These are phyloP conservation scores for Candida awuae DNA, from an alignment of 805 yeast genomes.

Conservation along the genomic window DNA sequence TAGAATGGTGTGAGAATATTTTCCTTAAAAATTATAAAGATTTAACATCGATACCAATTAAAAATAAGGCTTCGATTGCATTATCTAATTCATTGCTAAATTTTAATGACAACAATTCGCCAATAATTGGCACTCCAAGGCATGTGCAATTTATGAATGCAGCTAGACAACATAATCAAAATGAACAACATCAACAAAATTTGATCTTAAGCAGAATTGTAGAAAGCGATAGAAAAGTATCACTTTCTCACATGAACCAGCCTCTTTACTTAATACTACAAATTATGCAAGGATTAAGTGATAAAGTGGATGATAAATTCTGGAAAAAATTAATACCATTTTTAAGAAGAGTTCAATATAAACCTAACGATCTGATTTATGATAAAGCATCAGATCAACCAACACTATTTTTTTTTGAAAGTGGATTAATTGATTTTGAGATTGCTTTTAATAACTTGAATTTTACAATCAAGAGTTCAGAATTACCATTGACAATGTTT, in stretches of 20 bases:
- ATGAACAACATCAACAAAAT: slow-evolving; percentile 28
- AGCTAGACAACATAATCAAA: slow-evolving; percentile 36
- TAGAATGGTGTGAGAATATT: slow-evolving; percentile 96
- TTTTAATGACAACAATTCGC: too few species aligned
- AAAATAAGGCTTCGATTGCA: background rate
- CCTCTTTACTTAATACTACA: slow-evolving; percentile 62
- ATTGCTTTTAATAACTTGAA: slow-evolving; percentile 33
- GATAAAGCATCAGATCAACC: slow-evolving; percentile 40
- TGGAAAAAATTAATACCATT: slow-evolving; percentile 60
- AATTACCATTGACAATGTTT: slow-evolving; percentile 67
- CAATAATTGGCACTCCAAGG: slow-evolving; percentile 42
- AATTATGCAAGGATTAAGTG: slow-evolving; percentile 53
- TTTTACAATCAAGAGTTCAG: slow-evolving; percentile 26
- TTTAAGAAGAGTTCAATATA: slow-evolving; percentile 32
- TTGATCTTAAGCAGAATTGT: slow-evolving; percentile 13
- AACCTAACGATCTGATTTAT: slow-evolving; percentile 35
- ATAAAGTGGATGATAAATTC: slow-evolving; percentile 37
- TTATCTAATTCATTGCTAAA: too few species aligned
- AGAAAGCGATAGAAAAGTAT: slow-evolving; percentile 6
- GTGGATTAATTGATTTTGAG: slow-evolving; percentile 45
- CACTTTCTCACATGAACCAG: slow-evolving; percentile 13
- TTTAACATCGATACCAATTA: slow-evolving; percentile 3
- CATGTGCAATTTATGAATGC: slow-evolving; percentile 45
- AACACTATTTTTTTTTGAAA: slow-evolving; percentile 44
- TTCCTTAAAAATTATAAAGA: slow-evolving; percentile 59